Evolutionary conservation across 495 filamentous ascomycete species (phyloP).

Genomic region (Aspergillus leporis): DNA sequence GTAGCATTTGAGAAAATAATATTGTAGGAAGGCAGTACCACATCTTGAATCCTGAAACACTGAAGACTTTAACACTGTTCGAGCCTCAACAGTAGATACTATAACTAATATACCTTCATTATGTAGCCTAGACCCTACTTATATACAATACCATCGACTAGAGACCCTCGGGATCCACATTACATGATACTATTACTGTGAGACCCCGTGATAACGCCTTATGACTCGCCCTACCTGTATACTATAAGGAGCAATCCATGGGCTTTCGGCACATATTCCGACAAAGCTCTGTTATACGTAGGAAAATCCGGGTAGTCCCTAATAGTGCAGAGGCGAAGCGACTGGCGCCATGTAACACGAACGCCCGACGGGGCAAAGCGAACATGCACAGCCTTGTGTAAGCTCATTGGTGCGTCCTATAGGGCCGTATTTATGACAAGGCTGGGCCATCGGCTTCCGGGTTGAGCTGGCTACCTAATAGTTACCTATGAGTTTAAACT

Average conservation of each 20-base stretch:
- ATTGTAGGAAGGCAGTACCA: background rate
- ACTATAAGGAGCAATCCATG: background rate
- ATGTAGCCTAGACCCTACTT: background rate
- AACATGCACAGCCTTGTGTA: background rate
- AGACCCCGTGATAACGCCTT: background rate
- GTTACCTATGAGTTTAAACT: background rate
- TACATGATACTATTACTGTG: background rate
- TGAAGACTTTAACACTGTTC: too few relatives aligned
- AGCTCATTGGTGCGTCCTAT: background rate
- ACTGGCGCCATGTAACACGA: background rate
- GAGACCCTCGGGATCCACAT: background rate
- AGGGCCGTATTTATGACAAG: background rate
- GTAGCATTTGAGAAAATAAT: background rate
- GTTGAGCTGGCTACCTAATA: background rate
- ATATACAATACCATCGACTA: background rate
- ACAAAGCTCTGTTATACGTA: background rate
- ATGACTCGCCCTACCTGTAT: background rate
- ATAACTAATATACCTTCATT: background rate
- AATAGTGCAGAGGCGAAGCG: background rate
- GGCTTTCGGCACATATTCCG: background rate
- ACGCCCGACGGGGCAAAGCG: constrained; percentile 1
- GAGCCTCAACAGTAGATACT: too few relatives aligned
- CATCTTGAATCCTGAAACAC: background rate
- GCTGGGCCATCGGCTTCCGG: constrained; percentile 7
- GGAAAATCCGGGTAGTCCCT: background rate